phyloP scores from a whole-genome alignment of 495 filamentous ascomycete genomes.

The Penicillium turbatum region DNA sequence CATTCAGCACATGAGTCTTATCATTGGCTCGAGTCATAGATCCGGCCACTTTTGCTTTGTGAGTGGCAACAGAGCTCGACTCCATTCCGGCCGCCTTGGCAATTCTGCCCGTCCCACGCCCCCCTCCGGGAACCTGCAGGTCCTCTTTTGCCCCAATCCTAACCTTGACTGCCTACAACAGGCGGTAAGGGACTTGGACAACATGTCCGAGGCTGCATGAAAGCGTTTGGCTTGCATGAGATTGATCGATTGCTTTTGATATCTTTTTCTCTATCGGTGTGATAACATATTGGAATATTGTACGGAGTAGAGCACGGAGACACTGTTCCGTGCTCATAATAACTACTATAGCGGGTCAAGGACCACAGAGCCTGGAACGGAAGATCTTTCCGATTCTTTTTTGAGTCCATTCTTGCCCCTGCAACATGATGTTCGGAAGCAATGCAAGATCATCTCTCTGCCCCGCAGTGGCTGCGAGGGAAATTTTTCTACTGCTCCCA shows the following conservation, averaged over 20 bases:
- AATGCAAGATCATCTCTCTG: conserved; percentile 29
- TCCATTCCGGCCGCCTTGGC: conserved; percentile 18
- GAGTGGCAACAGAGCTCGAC: conserved; percentile 23
- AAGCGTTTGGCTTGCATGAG: conserved; percentile 16
- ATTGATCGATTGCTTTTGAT: conserved; percentile 16
- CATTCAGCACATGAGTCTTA: background rate
- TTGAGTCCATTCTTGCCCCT: conserved; percentile 9
- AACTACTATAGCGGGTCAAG: background rate
- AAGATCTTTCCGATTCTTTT: conserved; percentile 12
- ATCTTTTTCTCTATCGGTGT: background rate
- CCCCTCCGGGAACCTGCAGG: conserved; percentile 13
- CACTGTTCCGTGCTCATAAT: background rate
- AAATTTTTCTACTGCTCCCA: conserved; percentile 13
- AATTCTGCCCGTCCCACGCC: background rate
- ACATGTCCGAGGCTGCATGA: conserved; percentile 12
- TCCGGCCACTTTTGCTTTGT: background rate
- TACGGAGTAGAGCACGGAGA: background rate
- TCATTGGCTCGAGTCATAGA: conserved; percentile 2
- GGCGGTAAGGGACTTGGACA: conserved; percentile 15
- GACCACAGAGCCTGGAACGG: conserved; percentile 10
- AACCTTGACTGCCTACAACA: background rate
- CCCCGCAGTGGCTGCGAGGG: conserved; percentile 23
- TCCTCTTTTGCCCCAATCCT: background rate
- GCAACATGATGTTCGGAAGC: background rate
- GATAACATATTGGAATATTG: background rate